These are phyloP conservation scores for Hawksworthiomyces lignivorus DNA, from an alignment of 2,329 filamentous ascomycete genomes.

Conservation along the genomic window DNA sequence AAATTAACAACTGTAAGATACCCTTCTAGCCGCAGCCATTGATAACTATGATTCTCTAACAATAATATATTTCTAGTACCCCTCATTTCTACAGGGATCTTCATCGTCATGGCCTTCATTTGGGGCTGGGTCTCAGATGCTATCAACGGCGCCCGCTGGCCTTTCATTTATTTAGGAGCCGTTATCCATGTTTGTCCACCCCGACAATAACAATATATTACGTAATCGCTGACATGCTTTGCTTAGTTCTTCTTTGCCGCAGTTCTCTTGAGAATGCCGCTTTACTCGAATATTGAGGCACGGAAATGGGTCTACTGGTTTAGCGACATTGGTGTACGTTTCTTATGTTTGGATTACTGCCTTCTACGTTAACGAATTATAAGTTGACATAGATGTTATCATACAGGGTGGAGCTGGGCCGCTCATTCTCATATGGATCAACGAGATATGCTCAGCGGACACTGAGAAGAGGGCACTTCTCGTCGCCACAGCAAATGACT, in stretches of 20 bases:
- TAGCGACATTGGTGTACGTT: slow-evolving; percentile 25
- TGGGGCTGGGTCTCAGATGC: slow-evolving; percentile 32
- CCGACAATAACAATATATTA: too few relatives aligned
- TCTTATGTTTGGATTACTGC: neutral
- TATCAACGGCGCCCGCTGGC: slow-evolving; percentile 25
- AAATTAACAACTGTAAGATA: slow-evolving; percentile 28
- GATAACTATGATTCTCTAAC: neutral
- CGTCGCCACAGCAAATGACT: slow-evolving; percentile 18
- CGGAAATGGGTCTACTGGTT: slow-evolving; percentile 31
- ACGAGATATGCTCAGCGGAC: slow-evolving; percentile 19
- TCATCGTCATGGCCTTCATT: slow-evolving; percentile 26
- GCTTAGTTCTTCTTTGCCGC: slow-evolving; percentile 23
- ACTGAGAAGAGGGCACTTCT: slow-evolving; percentile 21
- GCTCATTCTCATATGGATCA: slow-evolving; percentile 27
- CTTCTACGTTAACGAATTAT: neutral
- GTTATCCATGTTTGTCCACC: slow-evolving; percentile 27
- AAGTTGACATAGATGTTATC: too few relatives aligned
- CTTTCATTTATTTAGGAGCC: slow-evolving; percentile 30
- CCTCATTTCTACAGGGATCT: slow-evolving; percentile 24
- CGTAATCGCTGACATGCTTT: neutral
- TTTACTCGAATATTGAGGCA: slow-evolving; percentile 27
- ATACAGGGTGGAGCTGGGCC: slow-evolving; percentile 26
- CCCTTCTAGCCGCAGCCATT: too few relatives aligned
- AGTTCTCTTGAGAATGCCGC: slow-evolving; percentile 27
- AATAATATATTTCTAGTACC: slow-evolving; percentile 23